Conservation (phyloP, 306 rosid genomes). For the Macrotyloma uniflorum region DNA sequence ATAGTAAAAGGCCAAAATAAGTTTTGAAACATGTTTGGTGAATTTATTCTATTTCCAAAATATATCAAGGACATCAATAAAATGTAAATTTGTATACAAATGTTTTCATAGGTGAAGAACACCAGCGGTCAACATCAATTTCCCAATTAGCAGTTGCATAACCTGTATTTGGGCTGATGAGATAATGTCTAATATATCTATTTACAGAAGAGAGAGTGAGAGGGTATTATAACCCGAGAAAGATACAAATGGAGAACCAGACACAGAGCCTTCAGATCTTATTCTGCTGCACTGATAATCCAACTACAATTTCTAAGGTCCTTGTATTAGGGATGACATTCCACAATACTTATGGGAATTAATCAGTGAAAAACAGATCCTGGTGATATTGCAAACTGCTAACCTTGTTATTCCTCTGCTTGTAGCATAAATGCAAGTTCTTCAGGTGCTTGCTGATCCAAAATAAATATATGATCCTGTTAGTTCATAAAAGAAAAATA, state of each 20-base stretch:
- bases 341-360: neutral
- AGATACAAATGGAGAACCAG: constrained; percentile 21
- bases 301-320: constrained; percentile 10
- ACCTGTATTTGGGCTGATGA: constrained; percentile 21
- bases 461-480: constrained; percentile 19
- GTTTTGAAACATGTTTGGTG: neutral
- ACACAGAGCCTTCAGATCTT: constrained; percentile 27
- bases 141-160: constrained; percentile 12
- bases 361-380: constrained; percentile 43
- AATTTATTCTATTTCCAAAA: neutral
- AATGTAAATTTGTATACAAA: constrained; percentile 15
- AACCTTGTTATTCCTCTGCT: constrained; percentile 45
- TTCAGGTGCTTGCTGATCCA: constrained; percentile 53
- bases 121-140: neutral
- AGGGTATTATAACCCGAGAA: neutral
- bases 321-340: constrained; percentile 17
- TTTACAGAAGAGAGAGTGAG: constrained; percentile 1
- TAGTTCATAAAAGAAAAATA: neutral
- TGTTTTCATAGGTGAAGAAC: constrained; percentile 22
- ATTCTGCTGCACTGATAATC: constrained; percentile 27
- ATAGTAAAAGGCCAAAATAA: neutral
- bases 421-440: constrained; percentile 51
- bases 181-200: neutral
- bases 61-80: neutral
- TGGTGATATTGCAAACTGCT: constrained; percentile 51